Conservation (phyloP, 2,329 filamentous ascomycete species). For the Chaetothyriales sp. region DNA sequence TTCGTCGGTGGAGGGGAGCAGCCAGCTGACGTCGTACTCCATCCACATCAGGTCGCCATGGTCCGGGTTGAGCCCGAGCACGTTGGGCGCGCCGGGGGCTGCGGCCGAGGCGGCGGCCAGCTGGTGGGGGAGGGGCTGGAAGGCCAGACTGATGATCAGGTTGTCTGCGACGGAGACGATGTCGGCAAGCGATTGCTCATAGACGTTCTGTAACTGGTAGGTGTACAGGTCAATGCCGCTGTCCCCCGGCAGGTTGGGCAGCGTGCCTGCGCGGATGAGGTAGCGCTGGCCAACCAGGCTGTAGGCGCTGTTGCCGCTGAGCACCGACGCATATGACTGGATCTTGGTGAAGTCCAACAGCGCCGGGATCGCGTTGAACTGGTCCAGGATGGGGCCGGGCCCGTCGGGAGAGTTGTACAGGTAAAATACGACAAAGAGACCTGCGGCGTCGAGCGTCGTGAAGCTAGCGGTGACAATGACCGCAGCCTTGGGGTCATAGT, state of each 20-base stretch:
- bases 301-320: not conserved
- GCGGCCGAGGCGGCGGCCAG: not conserved
- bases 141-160: not conserved
- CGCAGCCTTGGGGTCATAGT: slow-evolving; percentile 17
- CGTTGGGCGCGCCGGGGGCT: not conserved
- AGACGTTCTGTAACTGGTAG: slow-evolving; percentile 1
- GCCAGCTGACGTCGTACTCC: not conserved
- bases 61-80: not conserved
- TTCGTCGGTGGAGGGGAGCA: not conserved
- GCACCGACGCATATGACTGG: not conserved
- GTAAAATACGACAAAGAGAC: not conserved
- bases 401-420: not conserved
- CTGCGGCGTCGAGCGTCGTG: too few species aligned
- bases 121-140: not conserved
- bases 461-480: not conserved
- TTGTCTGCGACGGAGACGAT: not conserved
- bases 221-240: not conserved
- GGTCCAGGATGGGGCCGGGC: not conserved
- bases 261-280: not conserved
- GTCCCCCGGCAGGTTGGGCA: not conserved
- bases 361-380: slow-evolving; percentile 4
- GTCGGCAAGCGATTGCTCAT: not conserved
- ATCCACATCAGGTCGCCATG: not conserved
- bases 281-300: not conserved
- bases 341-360: slow-evolving; percentile 1